A percentile compares a stretch with the other conserved stretches of the same genome.
Evolutionary conservation across 177 flowering plant species (phyloP).

Genomic region (Tripterygium wilfordii): DNA sequence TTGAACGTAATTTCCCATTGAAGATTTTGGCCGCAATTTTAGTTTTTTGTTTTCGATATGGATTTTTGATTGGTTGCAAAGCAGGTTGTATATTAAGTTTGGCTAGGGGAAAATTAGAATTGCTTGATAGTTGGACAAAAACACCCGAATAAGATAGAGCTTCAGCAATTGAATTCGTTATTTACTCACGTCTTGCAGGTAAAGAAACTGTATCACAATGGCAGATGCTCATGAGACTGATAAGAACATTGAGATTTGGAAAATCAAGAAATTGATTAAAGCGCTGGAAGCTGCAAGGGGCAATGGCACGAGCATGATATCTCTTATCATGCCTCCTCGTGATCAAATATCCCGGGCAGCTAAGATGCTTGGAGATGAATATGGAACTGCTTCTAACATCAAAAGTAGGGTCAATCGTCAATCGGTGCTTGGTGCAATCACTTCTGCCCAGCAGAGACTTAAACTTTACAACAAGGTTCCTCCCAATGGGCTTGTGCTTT

Average conservation of each 20-base stretch:
- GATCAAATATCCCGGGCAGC: conserved; percentile 19
- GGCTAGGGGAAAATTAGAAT: no score
- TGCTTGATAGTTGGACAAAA: no score
- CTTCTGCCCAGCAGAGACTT: conserved; percentile 21
- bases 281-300: conserved; percentile 22
- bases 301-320: conserved; percentile 24
- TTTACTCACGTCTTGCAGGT: neutral
- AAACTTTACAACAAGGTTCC: conserved; percentile 25
- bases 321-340: conserved; percentile 23
- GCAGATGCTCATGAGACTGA: conserved; percentile 14
- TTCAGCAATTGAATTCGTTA: no score
- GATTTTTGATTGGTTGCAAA: neutral
- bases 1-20: no score
- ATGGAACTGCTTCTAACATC: conserved; percentile 23
- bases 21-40: no score
- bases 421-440: conserved; percentile 21
- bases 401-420: conserved; percentile 23
- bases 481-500: conserved; percentile 20
- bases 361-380: conserved; percentile 22
- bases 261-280: conserved; percentile 21
- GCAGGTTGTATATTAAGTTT: neutral
- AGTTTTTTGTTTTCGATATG: no score
- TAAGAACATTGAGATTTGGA: conserved; percentile 19
- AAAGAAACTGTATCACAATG: neutral
- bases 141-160: no score